Evolutionary conservation across 495 filamentous ascomycete species (phyloP).

Genomic region (Cetradonia linearis): DNA sequence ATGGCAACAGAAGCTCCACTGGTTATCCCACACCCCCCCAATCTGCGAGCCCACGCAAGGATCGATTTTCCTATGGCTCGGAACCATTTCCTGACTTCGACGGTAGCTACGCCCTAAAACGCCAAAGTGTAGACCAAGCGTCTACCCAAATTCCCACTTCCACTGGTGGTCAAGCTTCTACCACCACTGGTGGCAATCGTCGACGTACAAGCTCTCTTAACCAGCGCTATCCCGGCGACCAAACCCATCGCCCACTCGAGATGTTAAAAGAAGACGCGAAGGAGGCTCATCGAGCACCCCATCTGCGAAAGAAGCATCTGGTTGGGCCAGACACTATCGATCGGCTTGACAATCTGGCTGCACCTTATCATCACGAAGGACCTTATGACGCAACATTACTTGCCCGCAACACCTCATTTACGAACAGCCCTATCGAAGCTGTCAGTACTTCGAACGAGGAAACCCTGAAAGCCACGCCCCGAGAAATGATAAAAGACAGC

Average conservation of each 20-base stretch:
- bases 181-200: slow-evolving; percentile 8
- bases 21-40: slow-evolving; percentile 27
- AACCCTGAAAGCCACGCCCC: slow-evolving; percentile 73
- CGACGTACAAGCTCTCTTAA: slow-evolving; percentile 41
- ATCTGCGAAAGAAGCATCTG: slow-evolving; percentile 52
- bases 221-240: slow-evolving; percentile 50
- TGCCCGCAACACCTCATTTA: slow-evolving; percentile 54
- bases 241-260: slow-evolving; percentile 52
- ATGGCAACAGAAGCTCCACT: slow-evolving; percentile 24
- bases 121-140: slow-evolving; percentile 19
- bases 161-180: slow-evolving; percentile 20
- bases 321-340: slow-evolving; percentile 75
- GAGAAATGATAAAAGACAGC: slow-evolving; percentile 66
- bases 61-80: slow-evolving; percentile 29
- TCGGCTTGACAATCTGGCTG: slow-evolving; percentile 53
- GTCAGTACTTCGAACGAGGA: slow-evolving; percentile 62
- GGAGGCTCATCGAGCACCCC: slow-evolving; percentile 50
- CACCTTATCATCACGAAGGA: slow-evolving; percentile 78
- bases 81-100: slow-evolving; percentile 26
- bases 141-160: slow-evolving; percentile 25
- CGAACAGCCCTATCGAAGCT: slow-evolving; percentile 65
- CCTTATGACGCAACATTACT: slow-evolving; percentile 79
- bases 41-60: slow-evolving; percentile 27
- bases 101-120: slow-evolving; percentile 18
- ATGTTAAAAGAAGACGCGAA: slow-evolving; percentile 47